Base-by-base conservation (phyloP, 2,329 filamentous ascomycete genomes). In the Coniella lustricola region DNA sequence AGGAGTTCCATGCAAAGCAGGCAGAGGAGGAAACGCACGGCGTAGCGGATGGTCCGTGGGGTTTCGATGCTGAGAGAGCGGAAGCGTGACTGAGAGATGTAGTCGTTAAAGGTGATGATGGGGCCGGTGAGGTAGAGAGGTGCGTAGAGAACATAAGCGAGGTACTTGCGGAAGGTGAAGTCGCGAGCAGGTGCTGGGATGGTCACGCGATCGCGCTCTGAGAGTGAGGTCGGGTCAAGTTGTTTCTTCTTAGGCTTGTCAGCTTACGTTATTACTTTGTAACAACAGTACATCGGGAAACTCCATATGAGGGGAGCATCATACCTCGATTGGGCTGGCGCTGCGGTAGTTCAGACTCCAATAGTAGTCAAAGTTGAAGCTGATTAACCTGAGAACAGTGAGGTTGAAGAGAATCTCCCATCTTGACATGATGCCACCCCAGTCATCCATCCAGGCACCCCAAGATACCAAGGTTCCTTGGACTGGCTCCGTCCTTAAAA, bases 391-490 rank as follows among this genome's bases (percentile, higher is more conserved):
- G 48, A 98, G 71, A 21, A 97, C 84, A 3, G 91, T 96, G 53
- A 98, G 81, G 61, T 98, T 98, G 75, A 98, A 98, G 4, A 96
- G 76, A n/a, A 98, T 83, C 64, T 97, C 89, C 93, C 93, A 98
- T 51, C 91, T 79, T 0, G 84, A 75, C 62, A 95, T 82, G n/a
- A 98, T 70, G 1, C 93, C 93, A 7, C 88, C 82, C 55, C 85
- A 84, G 45, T 76, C 74, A 66, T 98, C 93, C 14, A 97, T 70
- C 71, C 79, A 86, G 37, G 73, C 70, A 7, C 82, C 90, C 73
- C 84, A 84, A 17, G 73, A 70, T 31, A 78, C 70, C 34, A 82
- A 61, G 18, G 63, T 51, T 1, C 58, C 48, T 29, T 61, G 60
- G 2, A 61, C 46, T 3, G 62, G 61, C 10, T 68, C 62, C 1